Base-by-base conservation (phyloP, 345 rosid species). In the Aethionema arabicum region DNA sequence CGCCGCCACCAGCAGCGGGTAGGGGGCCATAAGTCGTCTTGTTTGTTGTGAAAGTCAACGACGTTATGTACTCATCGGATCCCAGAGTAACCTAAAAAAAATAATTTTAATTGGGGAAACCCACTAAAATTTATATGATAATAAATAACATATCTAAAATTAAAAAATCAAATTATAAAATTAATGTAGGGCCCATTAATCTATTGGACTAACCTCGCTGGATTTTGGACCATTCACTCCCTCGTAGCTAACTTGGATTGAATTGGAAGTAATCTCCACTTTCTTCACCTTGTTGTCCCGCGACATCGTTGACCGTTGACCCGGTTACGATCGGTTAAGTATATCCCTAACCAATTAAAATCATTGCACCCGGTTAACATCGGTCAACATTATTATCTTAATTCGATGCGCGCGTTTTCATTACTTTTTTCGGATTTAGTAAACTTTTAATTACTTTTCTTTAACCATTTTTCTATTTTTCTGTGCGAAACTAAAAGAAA, bases 261-360 rank as follows among this genome's bases (percentile, higher is more conserved):
- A 70, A 14, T 57, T 69, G 41, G 7, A 70, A 10, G 74, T 70
- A 29, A 70, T 35, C 64, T 70, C 41, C 12, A 70, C 74, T 48
- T 50, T 70, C 54, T 63, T 70, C 59, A 70, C 69, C 53, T 70
- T 70, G 3, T 59, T 31, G 69, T 70, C 74, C 74, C 74, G 63
- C 32, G 69, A 63, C 74, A 63, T 70, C n/a, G 3, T 40, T 31
- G 37, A 6, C 11, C 44, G 2, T 6, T 40, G 10, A 3, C 11
- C 44, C 44, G 2, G 10, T 12, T 6, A 12, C 2, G 10, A 40
- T 8, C 8, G 10, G 10, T 8, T 40, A 40, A 8, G 1, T 21
- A 8, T 40, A 40, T 3, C 44, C 44, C n/a, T 3, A 8, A 12
- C 11, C 44, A 37, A 37, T 10, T 8, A 5, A 40, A 40, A 40